Evolutionary conservation across 331 rosid species (phyloP).

Genomic region (Saraca asoca): DNA sequence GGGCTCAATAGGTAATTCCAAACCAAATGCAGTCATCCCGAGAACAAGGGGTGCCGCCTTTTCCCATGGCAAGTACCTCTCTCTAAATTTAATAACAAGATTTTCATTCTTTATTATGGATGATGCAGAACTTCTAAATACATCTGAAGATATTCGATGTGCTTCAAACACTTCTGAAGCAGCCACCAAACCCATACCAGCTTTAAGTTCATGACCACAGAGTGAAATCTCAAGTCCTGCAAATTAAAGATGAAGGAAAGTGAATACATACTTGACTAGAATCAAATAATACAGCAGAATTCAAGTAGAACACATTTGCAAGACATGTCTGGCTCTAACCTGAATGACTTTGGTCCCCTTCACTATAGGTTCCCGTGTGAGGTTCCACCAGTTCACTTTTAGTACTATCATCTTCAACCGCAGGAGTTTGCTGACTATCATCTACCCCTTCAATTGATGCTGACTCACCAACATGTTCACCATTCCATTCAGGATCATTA

Average conservation of each 20-base stretch:
- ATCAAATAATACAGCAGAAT: slow-evolving; percentile 33
- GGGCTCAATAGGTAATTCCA: slow-evolving; percentile 62
- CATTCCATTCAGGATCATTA: slow-evolving; percentile 38
- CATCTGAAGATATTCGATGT: slow-evolving; percentile 53
- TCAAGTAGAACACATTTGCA: slow-evolving; percentile 33
- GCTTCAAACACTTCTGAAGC: slow-evolving; percentile 79
- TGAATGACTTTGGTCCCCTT: slow-evolving; percentile 46
- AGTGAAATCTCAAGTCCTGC: slow-evolving; percentile 87
- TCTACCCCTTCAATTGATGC: slow-evolving; percentile 38
- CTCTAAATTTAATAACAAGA: slow-evolving; percentile 62
- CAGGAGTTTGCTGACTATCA: slow-evolving; percentile 37
- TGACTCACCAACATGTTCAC: slow-evolving; percentile 32
- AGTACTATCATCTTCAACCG: slow-evolving; percentile 35
- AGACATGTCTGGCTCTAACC: slow-evolving; percentile 47
- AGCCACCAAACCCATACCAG: slow-evolving; percentile 74
- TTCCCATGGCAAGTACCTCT: slow-evolving; percentile 78
- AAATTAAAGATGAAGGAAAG: slow-evolving; percentile 36
- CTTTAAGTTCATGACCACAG: slow-evolving; percentile 73
- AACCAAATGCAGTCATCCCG: slow-evolving; percentile 71
- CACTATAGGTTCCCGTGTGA: slow-evolving; percentile 41
- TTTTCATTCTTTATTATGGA: slow-evolving; percentile 69
- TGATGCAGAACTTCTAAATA: slow-evolving; percentile 56
- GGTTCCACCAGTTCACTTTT: slow-evolving; percentile 44
- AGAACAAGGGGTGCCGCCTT: slow-evolving; percentile 86
- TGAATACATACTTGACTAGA: slow-evolving; percentile 27